phyloP scores from a whole-genome alignment of 768 basidiomycete species.

The Calvatia gigantea region DNA sequence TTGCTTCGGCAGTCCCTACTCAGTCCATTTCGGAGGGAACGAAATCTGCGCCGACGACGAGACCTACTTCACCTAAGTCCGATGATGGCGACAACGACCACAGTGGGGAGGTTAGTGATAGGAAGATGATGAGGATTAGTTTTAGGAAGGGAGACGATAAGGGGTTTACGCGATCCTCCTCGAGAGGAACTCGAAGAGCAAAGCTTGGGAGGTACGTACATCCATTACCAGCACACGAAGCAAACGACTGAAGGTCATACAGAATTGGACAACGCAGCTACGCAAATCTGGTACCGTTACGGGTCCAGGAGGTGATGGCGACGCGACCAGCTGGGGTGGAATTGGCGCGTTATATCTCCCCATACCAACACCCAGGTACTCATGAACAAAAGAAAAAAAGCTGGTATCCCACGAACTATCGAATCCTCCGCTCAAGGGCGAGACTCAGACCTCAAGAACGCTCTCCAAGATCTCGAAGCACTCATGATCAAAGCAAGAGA shows the following conservation, averaged over 20 bases:
- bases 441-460: constrained; percentile 64
- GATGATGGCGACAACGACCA: constrained; percentile 35
- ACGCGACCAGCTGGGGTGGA: constrained; percentile 1
- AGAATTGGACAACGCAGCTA: not conserved
- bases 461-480: constrained; percentile 84
- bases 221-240: not conserved
- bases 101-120: too few relatives aligned
- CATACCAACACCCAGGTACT: constrained; percentile 5
- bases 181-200: constrained; percentile 64
- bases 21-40: too few relatives aligned
- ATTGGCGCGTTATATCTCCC: constrained; percentile 11
- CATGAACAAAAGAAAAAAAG: constrained; percentile 35
- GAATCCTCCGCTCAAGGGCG: constrained; percentile 62
- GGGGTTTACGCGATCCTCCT: constrained; percentile 75
- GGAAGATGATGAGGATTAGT: constrained; percentile 69
- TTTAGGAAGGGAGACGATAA: constrained; percentile 92
- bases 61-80: constrained; percentile 51
- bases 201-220: constrained; percentile 70
- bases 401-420: constrained; percentile 77
- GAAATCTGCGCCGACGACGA: constrained; percentile 64
- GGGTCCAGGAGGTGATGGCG: not conserved
- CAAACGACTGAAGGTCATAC: too few relatives aligned
- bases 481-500: constrained; percentile 89
- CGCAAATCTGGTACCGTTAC: not conserved
- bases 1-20: constrained; percentile 38